phyloP scores from a whole-genome alignment of 306 rosid genomes.

The Gastrolobium bilobum region DNA sequence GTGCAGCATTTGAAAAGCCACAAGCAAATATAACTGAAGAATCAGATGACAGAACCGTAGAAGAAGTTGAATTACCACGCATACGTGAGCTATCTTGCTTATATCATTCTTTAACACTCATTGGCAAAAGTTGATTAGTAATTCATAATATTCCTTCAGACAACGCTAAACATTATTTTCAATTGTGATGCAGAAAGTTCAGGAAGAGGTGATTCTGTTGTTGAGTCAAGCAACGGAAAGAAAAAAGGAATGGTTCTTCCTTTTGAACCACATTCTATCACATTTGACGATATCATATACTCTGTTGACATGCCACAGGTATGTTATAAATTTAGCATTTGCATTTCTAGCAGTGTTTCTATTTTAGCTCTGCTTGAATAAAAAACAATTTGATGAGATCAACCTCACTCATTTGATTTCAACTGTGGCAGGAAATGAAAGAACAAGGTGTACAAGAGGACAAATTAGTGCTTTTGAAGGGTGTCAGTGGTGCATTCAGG shows the following conservation, averaged over 20 bases:
- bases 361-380: not conserved
- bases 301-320: conserved; percentile 78
- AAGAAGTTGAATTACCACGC: conserved; percentile 54
- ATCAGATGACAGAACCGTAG: conserved; percentile 22
- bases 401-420: conserved; percentile 25
- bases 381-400: not conserved
- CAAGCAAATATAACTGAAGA: conserved; percentile 51
- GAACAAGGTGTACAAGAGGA: conserved; percentile 65
- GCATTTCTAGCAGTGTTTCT: conserved; percentile 3
- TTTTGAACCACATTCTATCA: conserved; percentile 62
- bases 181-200: conserved; percentile 52
- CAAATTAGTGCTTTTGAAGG: conserved; percentile 59
- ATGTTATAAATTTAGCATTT: conserved; percentile 5
- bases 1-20: conserved; percentile 64
- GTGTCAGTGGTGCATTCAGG: conserved; percentile 77
- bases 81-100: conserved; percentile 50
- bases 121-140: not conserved
- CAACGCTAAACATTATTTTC: conserved; percentile 13
- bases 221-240: conserved; percentile 46
- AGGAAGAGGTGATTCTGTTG: conserved; percentile 28
- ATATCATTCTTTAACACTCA: not conserved
- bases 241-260: conserved; percentile 78
- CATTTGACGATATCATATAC: conserved; percentile 63
- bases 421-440: conserved; percentile 66
- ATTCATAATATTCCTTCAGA: not conserved